Conservation (phyloP, 306 rosid genomes). For the Rosa persica region DNA sequence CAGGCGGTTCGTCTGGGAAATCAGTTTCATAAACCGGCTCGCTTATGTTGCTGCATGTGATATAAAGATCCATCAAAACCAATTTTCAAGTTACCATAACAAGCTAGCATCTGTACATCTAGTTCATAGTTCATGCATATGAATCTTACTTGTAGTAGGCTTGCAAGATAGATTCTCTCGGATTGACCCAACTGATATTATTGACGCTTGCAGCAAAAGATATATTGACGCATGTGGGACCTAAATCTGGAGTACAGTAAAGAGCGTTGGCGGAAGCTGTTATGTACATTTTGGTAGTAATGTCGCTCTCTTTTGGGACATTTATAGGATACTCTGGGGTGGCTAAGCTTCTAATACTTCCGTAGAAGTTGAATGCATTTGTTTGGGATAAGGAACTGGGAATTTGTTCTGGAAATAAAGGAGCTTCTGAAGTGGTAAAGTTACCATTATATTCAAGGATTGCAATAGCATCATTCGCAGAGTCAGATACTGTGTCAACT, state of each 20-base stretch:
- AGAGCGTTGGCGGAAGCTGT: neutral
- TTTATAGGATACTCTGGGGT: neutral
- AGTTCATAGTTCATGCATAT: neutral
- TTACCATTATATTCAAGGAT: conserved; percentile 9
- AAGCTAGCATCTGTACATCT: neutral
- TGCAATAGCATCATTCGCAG: conserved; percentile 22
- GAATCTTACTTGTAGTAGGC: conserved; percentile 7
- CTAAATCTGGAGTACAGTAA: neutral
- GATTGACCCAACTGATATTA: neutral
- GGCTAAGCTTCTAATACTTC: conserved; percentile 9
- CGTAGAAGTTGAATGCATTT: neutral
- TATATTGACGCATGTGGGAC: neutral
- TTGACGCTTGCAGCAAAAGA: neutral
- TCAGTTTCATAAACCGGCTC: neutral
- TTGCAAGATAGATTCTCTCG: neutral
- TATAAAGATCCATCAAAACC: neutral
- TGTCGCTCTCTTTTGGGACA: neutral
- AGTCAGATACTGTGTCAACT: neutral
- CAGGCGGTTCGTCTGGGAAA: conserved; percentile 5
- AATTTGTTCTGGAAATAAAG: neutral
- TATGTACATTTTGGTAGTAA: neutral
- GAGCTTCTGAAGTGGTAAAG: neutral
- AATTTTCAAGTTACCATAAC: neutral
- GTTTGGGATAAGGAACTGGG: neutral
- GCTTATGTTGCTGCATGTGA: conserved; percentile 8